These are phyloP conservation scores for Creolimax fragrantissima DNA, from an alignment of 78 protist genomes.

Conservation along the genomic window DNA sequence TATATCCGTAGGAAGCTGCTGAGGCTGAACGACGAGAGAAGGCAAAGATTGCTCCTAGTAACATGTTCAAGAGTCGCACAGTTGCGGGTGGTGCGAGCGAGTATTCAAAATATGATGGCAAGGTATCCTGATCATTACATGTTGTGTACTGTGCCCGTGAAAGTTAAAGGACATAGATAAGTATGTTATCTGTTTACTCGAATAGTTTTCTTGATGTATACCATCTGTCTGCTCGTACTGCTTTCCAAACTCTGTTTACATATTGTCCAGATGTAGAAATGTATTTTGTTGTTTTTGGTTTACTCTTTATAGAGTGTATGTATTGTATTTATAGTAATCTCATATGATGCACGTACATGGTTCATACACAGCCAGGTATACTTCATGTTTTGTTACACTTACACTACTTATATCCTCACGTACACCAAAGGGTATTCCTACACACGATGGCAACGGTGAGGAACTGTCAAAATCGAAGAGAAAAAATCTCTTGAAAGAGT, in stretches of 20 bases:
- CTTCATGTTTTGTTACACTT: too few species aligned
- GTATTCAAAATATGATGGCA: background rate
- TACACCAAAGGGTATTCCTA: background rate
- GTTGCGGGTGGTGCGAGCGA: background rate
- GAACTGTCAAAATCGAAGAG: background rate
- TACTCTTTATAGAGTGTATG: background rate
- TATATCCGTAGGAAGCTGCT: background rate
- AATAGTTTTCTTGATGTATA: background rate
- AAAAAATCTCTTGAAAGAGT: conserved; percentile 11
- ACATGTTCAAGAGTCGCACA: background rate
- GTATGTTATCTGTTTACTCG: background rate
- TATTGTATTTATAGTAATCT: too few species aligned
- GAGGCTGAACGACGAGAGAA: background rate
- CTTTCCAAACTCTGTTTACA: background rate
- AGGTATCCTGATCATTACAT: background rate
- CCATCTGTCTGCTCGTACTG: background rate
- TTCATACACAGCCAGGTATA: too few species aligned
- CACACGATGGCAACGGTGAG: conserved; percentile 18
- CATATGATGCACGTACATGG: too few species aligned
- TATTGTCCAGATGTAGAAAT: background rate
- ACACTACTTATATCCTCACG: too few species aligned
- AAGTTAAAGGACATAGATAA: background rate
- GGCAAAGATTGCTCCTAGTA: background rate
- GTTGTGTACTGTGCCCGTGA: background rate
- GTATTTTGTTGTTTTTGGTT: background rate